Conservation (phyloP, 768 basidiomycete species). For the Tephrocybe sp. region DNA sequence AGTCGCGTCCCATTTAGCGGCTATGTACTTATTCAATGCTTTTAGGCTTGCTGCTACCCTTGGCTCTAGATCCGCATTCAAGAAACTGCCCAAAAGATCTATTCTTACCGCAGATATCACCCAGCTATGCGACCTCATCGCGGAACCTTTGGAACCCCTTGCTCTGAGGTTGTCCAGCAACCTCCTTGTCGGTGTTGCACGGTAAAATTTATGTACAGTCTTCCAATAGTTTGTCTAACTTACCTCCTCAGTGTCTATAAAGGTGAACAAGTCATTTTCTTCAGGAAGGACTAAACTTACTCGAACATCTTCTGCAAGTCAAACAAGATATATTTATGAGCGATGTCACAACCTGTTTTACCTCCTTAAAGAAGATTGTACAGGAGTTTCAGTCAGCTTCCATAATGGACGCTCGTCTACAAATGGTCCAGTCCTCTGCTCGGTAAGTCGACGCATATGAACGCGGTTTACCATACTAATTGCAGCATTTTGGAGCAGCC, state of each 20-base stretch:
- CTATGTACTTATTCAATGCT: background rate
- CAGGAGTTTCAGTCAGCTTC: constrained; percentile 54
- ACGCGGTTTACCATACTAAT: background rate
- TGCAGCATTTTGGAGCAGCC: constrained; percentile 25
- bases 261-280: constrained; percentile 36
- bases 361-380: constrained; percentile 75
- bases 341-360: constrained; percentile 78
- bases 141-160: constrained; percentile 80
- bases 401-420: constrained; percentile 50
- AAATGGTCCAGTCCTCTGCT: constrained; percentile 67
- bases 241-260: constrained; percentile 35
- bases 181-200: constrained; percentile 84
- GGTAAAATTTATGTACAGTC: constrained; percentile 45
- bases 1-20: background rate
- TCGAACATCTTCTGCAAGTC: constrained; percentile 37
- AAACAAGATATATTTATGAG: constrained; percentile 82
- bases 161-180: constrained; percentile 86
- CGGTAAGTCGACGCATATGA: constrained; percentile 40
- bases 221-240: background rate
- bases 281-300: background rate
- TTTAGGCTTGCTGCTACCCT: constrained; percentile 87
- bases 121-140: constrained; percentile 77
- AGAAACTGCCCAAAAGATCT: constrained; percentile 77
- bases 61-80: constrained; percentile 84
- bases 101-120: constrained; percentile 84